These are phyloP conservation scores for Suhomyces sp. DNA, from an alignment of 805 yeast species.

Conservation along the genomic window DNA sequence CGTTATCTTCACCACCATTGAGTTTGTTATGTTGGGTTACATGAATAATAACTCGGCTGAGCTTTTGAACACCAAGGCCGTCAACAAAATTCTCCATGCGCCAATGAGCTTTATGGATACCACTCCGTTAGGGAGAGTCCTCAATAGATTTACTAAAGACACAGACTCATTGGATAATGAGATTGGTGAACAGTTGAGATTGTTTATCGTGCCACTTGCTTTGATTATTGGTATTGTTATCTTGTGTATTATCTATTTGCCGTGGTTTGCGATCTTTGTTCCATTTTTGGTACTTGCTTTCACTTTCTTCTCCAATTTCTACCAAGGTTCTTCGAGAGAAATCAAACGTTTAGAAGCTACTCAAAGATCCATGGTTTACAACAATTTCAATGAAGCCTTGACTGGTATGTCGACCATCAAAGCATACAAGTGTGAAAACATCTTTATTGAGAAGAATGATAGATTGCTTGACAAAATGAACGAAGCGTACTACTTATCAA, in stretches of 20 bases:
- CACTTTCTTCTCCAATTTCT: constrained; percentile 38
- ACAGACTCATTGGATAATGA: constrained; percentile 48
- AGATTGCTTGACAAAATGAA: constrained; percentile 44
- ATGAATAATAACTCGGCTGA: constrained; percentile 40
- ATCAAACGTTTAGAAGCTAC: constrained; percentile 49
- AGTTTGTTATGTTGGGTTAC: constrained; percentile 42
- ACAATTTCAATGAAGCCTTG: constrained; percentile 49
- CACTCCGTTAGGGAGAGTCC: constrained; percentile 43
- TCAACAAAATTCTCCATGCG: constrained; percentile 37
- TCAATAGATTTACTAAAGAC: constrained; percentile 46
- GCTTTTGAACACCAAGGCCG: constrained; percentile 37
- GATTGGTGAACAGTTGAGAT: constrained; percentile 42
- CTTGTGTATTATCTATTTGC: constrained; percentile 50
- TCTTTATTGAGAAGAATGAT: constrained; percentile 44
- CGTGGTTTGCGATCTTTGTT: constrained; percentile 55
- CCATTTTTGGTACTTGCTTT: constrained; percentile 49
- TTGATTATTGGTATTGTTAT: constrained; percentile 39
- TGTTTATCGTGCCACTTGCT: constrained; percentile 42
- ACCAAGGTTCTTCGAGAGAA: constrained; percentile 50
- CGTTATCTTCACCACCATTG: constrained; percentile 38
- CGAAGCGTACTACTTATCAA: constrained; percentile 50
- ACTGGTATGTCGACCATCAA: constrained; percentile 49
- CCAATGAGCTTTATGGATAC: constrained; percentile 46
- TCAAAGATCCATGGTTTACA: constrained; percentile 49
- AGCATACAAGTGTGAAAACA: constrained; percentile 36